phyloP scores from a whole-genome alignment of 768 basidiomycete species.

The Boletus sensibilis region DNA sequence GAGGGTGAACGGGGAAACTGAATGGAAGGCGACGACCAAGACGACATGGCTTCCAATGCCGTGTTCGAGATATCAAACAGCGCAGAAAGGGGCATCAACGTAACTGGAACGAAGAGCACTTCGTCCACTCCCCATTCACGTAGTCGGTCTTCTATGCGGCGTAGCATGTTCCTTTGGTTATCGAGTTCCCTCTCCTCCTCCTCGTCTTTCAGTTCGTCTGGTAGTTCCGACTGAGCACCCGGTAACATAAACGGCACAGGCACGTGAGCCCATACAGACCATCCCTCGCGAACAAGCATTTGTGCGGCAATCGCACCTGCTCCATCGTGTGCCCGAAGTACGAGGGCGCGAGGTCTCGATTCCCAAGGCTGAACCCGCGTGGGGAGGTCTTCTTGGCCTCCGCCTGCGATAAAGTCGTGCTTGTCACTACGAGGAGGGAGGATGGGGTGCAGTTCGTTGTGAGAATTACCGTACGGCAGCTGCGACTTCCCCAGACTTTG shows the following conservation, averaged over 20 bases:
- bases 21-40: conserved; percentile 27
- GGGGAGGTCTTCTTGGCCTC: conserved; percentile 18
- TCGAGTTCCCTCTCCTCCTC: conserved; percentile 38
- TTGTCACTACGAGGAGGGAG: conserved; percentile 24
- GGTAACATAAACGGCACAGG: conserved; percentile 36
- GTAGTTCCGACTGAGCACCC: conserved; percentile 37
- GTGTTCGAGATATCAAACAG: conserved; percentile 22
- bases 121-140: conserved; percentile 75
- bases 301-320: conserved; percentile 75
- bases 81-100: conserved; percentile 21
- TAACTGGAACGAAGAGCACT: conserved; percentile 56
- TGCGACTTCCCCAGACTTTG: conserved; percentile 22
- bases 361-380: conserved; percentile 9
- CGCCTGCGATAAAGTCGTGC: conserved; percentile 27
- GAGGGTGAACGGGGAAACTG: conserved; percentile 26
- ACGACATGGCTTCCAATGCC: conserved; percentile 17
- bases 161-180: conserved; percentile 42
- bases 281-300: conserved; percentile 68
- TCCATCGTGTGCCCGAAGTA: conserved; percentile 74
- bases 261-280: conserved; percentile 74
- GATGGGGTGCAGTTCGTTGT: conserved; percentile 30
- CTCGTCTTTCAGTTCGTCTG: conserved; percentile 32
- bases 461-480: conserved; percentile 25
- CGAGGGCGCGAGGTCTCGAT: conserved; percentile 46
- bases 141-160: conserved; percentile 50